A percentile compares a stretch with the other conserved stretches of the same genome.
These are phyloP conservation scores for Geranomyces michiganensis DNA, from an alignment of 192 early-diverging fungal genomes.

Conservation along the genomic window DNA sequence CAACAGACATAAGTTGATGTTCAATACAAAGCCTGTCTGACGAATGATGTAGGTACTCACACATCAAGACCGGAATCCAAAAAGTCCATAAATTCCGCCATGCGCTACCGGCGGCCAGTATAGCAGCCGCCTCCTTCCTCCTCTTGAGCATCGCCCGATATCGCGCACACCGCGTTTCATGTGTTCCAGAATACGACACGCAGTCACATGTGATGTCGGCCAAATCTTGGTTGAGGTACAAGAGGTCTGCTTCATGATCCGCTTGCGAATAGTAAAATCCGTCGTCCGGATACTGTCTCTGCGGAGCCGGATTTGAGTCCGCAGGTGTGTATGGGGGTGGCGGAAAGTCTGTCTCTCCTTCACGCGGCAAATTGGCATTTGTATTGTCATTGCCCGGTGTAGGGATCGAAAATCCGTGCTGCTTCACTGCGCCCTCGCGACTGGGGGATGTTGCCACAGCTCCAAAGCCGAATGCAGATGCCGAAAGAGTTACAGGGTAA, in stretches of 20 bases:
- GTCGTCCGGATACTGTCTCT: not conserved
- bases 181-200: conserved; percentile 24
- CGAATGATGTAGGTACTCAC: not conserved
- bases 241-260: conserved; percentile 2
- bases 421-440: not conserved
- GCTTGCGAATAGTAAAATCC: not conserved
- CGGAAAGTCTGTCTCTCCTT: not conserved
- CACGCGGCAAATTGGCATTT: not conserved
- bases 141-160: conserved; percentile 17
- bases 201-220: conserved; percentile 28
- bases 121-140: conserved; percentile 18
- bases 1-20: not conserved
- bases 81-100: conserved; percentile 9
- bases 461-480: conserved; percentile 2
- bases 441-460: not conserved
- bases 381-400: not conserved
- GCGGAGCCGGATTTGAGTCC: not conserved
- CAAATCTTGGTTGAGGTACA: conserved; percentile 1
- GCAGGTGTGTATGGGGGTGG: conserved; percentile 14
- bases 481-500: conserved; percentile 12
- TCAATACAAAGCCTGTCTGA: not conserved
- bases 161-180: conserved; percentile 28
- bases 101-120: conserved; percentile 3
- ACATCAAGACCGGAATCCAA: conserved; percentile 22
- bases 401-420: not conserved